Percentiles rank a stretch among this genome's conserved stretches.
These are phyloP conservation scores for Boletus vermiculosoides DNA, from an alignment of 768 basidiomycete species.

Conservation along the genomic window DNA sequence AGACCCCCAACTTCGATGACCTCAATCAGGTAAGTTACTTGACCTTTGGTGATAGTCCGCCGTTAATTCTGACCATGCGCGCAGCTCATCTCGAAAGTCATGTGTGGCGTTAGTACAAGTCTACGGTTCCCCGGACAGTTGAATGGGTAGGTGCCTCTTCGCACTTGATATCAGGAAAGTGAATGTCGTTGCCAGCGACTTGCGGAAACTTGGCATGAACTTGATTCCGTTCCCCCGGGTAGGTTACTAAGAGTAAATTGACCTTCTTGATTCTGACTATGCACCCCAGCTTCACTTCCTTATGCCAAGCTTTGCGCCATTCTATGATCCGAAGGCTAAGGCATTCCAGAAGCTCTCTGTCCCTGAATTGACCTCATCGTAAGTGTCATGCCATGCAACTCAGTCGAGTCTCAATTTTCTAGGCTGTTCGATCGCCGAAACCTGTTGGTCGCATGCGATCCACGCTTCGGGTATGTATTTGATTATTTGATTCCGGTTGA, in stretches of 20 bases:
- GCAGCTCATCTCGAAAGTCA: constrained; percentile 80
- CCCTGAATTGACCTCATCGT: constrained; percentile 74
- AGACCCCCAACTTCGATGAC: constrained; percentile 60
- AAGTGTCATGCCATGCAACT: constrained; percentile 25
- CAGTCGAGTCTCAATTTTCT: not conserved
- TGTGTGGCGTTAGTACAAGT: constrained; percentile 93
- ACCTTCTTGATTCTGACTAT: not conserved
- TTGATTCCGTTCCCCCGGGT: constrained; percentile 95
- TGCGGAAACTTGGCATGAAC: constrained; percentile 91
- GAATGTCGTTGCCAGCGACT: constrained; percentile 48
- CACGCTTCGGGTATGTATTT: constrained; percentile 59
- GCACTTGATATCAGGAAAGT: not conserved
- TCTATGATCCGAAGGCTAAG: constrained; percentile 64
- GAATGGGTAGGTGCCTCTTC: constrained; percentile 59
- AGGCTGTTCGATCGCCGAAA: constrained; percentile 82
- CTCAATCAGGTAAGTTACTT: constrained; percentile 58
- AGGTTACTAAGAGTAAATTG: constrained; percentile 23
- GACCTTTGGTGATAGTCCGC: not conserved
- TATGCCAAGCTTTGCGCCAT: constrained; percentile 91
- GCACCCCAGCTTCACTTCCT: constrained; percentile 84
- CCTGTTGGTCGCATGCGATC: constrained; percentile 80
- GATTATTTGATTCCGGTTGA: not conserved
- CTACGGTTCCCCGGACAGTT: constrained; percentile 92
- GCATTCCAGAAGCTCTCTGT: constrained; percentile 61
- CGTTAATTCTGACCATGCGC: not conserved